Evolutionary conservation across 139 green algal species (phyloP).

Genomic region (Dunaliella primolecta): DNA sequence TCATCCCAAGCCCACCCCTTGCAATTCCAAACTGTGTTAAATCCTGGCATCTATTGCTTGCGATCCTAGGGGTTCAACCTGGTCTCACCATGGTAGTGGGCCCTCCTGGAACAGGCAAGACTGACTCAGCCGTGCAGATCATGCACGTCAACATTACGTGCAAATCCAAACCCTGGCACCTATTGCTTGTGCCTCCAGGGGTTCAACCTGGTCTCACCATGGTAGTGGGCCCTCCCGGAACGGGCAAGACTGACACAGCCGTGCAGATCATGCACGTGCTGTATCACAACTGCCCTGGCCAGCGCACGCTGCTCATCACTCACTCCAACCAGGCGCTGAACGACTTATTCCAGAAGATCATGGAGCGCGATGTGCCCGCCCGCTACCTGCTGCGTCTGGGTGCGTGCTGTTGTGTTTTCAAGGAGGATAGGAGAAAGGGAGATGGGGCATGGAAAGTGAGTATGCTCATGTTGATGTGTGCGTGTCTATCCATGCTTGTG

Average conservation of each 20-base stretch:
- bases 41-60: no score
- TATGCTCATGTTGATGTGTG: no score
- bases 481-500: neutral
- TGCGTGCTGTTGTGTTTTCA: constrained; percentile 8
- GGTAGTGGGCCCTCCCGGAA: constrained; percentile 94
- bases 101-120: constrained; percentile 96
- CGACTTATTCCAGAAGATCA: constrained; percentile 93
- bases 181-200: no score
- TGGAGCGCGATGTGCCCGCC: constrained; percentile 71
- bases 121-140: constrained; percentile 93
- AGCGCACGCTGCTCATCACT: constrained; percentile 94
- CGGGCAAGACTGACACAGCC: constrained; percentile 96
- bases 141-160: no score
- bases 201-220: constrained; percentile 92
- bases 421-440: neutral
- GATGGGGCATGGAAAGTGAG: no score
- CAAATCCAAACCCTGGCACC: no score
- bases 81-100: constrained; percentile 96
- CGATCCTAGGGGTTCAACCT: constrained; percentile 81
- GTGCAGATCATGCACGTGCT: constrained; percentile 91
- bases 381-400: constrained; percentile 92
- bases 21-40: no score
- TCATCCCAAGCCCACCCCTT: no score
- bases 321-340: constrained; percentile 98
- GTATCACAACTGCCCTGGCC: constrained; percentile 89